Percentiles rank a stretch among this genome's conserved stretches.
phyloP scores from a whole-genome alignment of 2,329 filamentous ascomycete genomes.

The Ceratocystis variospora region DNA sequence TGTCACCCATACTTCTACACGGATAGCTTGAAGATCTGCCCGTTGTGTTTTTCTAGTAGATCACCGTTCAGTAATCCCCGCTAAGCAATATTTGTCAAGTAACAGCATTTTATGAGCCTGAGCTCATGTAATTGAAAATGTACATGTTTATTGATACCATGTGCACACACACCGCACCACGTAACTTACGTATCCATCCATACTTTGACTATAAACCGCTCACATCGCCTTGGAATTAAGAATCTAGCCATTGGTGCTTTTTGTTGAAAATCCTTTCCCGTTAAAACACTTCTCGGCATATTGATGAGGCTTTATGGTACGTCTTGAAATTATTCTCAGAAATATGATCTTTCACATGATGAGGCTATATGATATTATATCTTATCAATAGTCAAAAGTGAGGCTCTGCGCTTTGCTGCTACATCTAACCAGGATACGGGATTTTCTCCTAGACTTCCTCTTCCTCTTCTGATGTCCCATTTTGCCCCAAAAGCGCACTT shows the following conservation, averaged over 20 bases:
- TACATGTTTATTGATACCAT: neutral
- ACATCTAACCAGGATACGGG: neutral
- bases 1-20: slow-evolving; percentile 4
- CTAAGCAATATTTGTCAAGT: neutral
- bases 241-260: neutral
- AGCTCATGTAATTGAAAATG: neutral
- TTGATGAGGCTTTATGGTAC: neutral
- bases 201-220: neutral
- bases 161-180: neutral
- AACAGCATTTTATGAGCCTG: neutral
- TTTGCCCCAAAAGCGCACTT: neutral
- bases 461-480: neutral
- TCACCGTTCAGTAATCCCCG: neutral
- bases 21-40: slow-evolving; percentile 11
- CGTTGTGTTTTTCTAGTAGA: neutral
- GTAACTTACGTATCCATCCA: neutral
- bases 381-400: neutral
- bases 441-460: neutral
- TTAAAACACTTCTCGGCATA: neutral
- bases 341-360: neutral
- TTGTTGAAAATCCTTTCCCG: neutral
- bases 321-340: neutral
- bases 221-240: neutral
- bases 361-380: neutral
- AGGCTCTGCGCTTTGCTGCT: neutral